These are phyloP conservation scores for Kokia cookei DNA, from an alignment of 441 rosid genomes.

Conservation along the genomic window DNA sequence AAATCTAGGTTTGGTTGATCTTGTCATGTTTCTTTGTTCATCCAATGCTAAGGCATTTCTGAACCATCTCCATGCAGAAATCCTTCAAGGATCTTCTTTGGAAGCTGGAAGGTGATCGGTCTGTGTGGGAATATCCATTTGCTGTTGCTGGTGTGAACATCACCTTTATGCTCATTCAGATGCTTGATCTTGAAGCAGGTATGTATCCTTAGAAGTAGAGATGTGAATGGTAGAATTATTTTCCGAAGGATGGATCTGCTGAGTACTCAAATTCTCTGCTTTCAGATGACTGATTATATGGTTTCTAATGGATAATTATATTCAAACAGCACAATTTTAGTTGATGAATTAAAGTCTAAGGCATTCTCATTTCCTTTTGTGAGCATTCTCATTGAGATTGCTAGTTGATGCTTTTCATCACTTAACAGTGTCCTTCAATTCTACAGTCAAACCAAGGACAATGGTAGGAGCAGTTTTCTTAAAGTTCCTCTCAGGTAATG, in stretches of 20 bases:
- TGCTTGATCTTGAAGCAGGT: slow-evolving; percentile 99
- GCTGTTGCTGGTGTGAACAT: slow-evolving; percentile 95
- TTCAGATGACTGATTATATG: neutral
- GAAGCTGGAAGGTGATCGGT: slow-evolving; percentile 80
- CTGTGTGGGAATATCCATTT: slow-evolving; percentile 95
- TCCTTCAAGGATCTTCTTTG: slow-evolving; percentile 81
- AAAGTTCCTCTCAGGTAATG: slow-evolving; percentile 78
- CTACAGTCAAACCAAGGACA: slow-evolving; percentile 77
- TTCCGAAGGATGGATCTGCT: neutral
- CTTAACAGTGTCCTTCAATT: slow-evolving; percentile 12
- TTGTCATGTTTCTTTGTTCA: neutral
- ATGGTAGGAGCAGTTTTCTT: slow-evolving; percentile 75
- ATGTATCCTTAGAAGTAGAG: neutral
- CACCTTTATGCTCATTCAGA: slow-evolving; percentile 91
- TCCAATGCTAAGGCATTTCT: neutral
- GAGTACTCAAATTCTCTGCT: neutral
- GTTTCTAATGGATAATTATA: neutral
- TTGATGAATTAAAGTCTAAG: neutral
- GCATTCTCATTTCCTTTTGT: neutral
- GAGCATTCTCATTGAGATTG: neutral
- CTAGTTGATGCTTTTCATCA: neutral
- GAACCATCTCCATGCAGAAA: slow-evolving; percentile 37
- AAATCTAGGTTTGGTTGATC: neutral
- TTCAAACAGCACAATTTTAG: neutral
- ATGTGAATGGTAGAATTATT: neutral